Base-by-base conservation (phyloP, 1,284 basidiomycete genomes). In the Ganoderma boninense region DNA sequence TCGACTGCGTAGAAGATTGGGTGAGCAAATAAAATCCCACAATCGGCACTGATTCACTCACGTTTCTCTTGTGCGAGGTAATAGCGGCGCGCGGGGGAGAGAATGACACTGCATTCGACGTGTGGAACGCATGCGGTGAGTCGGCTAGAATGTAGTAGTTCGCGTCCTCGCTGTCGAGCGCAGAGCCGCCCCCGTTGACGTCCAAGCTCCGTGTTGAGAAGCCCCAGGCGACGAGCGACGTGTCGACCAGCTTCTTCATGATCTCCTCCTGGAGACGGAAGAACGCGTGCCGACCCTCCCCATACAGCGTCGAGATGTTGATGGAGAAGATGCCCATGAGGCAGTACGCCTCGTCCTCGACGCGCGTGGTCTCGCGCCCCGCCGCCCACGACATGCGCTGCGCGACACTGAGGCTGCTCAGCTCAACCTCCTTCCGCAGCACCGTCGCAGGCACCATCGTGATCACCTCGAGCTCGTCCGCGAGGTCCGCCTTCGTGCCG, bases 341-440 rank as follows among this genome's bases (percentile, higher is more conserved):
- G 20, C 64, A 65, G 43, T 71, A 71, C 26, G 70, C 70, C 52
- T 62, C 65, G 65, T 71, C 70, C 43, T 71, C 70, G 6, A 46
- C n/a, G 4, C 70, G 65, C 62, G 68, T 66, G 23, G 70, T 69
- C 54, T 62, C 29, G 43, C 70, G 65, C 8, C 57, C n/a, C 16
- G 70, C 54, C 13, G 70, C 70, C 70, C 70, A 71, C 43, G 70
- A 69, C 70, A 71, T 71, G 10, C 70, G 56, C 23, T 65, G 67
- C 61, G 70, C 70, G n/a, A 71, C 44, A 62, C 70, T 71, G n/a
- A 67, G 32, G 62, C 61, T 38, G 40, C 63, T 42, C 4, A 67
- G 54, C 62, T 67, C 62, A 11, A 32, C 56, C 23, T 63, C 57
- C 49, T 65, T 64, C 4, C 59, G 54, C 6, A 70, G 66, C 26